Base-by-base conservation (phyloP, 2,329 filamentous ascomycete species). In the Claviceps africana region DNA sequence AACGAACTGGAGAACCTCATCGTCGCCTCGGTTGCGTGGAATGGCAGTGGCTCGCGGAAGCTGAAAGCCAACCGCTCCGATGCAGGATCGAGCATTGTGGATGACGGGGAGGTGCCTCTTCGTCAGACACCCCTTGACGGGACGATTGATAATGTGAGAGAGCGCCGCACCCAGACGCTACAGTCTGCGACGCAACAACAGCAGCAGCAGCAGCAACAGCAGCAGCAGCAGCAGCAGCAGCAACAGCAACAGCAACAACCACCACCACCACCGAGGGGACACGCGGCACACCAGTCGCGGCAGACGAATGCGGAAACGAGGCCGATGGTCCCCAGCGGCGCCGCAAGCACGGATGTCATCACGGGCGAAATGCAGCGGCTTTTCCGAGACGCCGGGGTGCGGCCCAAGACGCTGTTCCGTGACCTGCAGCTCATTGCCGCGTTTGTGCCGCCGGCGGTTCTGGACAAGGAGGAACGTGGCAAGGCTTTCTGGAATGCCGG, bases 401-500 rank as follows among this genome's bases (percentile, higher is more conserved):
- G 86, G n/a, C 87, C 87, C 2, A 84, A 85, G 64, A 88, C 85
- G 0, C 73, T 93, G 2, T 93, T 90, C 69, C 83, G 87, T 6
- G 87, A 91, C 61, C 66, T 93, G 46, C 87, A 93, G 62, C 87
- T 82, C 57, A 83, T 86, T 55, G 79, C 81, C 1, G 75, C 81
- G 0, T 83, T 85, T 60, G 79, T 85, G 3, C 77, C 81, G 5
- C 65, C 79, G 1, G 69, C 74, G 0, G 69, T 82, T 1, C 68
- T 86, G 8, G 82, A 85, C 60, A 76, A 75, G 58, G 77, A 78
- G 0, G 81, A 83, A 42, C 73, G 73, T 2, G 81, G 78, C 49
- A 93, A 89, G 59, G 88, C 90, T 0, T 97, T 97, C 65, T 87
- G 89, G 79, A 88, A 95, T 60, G 85, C 89, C 28, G 88, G 87